A percentile compares a stretch with the other conserved stretches of the same genome.
Conservation (phyloP, 208 protist species). For the Zelonia costaricensis region DNA sequence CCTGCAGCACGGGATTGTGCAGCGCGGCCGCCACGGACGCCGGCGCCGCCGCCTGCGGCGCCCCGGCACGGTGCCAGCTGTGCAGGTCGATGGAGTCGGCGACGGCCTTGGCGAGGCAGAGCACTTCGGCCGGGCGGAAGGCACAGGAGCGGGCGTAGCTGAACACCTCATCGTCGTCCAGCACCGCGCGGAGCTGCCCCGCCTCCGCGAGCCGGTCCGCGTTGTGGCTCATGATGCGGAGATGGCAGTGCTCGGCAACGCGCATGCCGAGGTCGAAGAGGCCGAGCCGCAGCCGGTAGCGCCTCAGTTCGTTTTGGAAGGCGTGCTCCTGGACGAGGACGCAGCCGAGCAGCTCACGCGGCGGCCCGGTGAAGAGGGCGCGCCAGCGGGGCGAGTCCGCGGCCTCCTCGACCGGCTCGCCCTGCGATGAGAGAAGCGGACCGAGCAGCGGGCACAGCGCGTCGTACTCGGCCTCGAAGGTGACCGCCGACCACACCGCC, state of each 20-base stretch:
- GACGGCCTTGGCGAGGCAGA: constrained; percentile 63
- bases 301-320: constrained; percentile 85
- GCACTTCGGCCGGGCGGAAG: constrained; percentile 49
- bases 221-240: constrained; percentile 69
- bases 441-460: constrained; percentile 24
- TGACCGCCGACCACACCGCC: constrained; percentile 6
- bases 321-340: constrained; percentile 82
- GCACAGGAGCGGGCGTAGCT: constrained; percentile 81
- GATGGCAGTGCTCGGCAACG: constrained; percentile 87
- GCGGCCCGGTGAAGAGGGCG: constrained; percentile 43
- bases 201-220: constrained; percentile 49
- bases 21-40: constrained; percentile 22
- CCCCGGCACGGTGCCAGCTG: constrained; percentile 40
- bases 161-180: constrained; percentile 73
- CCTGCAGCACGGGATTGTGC: constrained; percentile 28
- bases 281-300: constrained; percentile 79
- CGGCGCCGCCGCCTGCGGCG: neutral
- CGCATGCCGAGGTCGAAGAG: constrained; percentile 85
- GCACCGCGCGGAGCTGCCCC: constrained; percentile 38
- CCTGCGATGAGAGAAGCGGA: constrained; percentile 16
- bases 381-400: constrained; percentile 9
- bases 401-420: constrained; percentile 7
- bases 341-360: constrained; percentile 75
- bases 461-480: constrained; percentile 26
- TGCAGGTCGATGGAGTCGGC: constrained; percentile 72